Evolutionary conservation across 2,329 filamentous ascomycete species (phyloP), one percentile per base, ranked within the genome.

Genomic region (Domatiomyces globalis): DNA sequence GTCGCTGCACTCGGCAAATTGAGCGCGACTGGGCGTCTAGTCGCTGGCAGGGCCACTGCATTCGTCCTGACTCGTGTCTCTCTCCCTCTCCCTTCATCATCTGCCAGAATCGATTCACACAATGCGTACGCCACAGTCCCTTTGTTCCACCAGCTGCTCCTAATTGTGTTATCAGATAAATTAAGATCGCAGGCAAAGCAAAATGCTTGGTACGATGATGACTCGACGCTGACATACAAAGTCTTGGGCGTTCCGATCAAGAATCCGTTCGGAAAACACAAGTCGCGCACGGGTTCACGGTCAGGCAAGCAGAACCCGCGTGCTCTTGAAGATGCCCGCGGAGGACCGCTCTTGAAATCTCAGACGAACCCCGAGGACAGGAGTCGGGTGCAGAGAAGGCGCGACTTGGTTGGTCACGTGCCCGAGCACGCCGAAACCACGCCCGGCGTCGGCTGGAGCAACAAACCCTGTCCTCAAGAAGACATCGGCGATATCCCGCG

Each of bases 161-260:
- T 45, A 45, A 45, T 20, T n/a, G n/a, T 45, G 43, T 29, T 45
- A n/a, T 15, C 52, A 60, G 58, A 60, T 54, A 57, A 55, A 50
- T 55, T 53, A 36, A 56, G 51, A 22, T 52, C 54, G 10, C 50
- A 56, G 47, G 58, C 58, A 17, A 60, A 60, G 50, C 50, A 52
- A 18, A 51, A 55, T 39, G 58, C 56, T 19, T 60, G 56, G 56
- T 60, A 60, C 46, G 51, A 58, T 48, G 52, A 54, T 12, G 19
- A 8, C 39, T 54, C 53, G 17, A 52, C 52, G 36, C 51, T 54
- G 19, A 39, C 43, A 5, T 48, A 39, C n/a, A 57, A 50, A 17
- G 45, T 52, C 39, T 51, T 49, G 20, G 43, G 33, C 9, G 12
- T 39, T 5, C 33, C 9, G 33, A 10, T 55, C 42, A 46, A 17